Percentiles rank a stretch among this genome's conserved stretches.
Conservation (phyloP, 1,139 yeast species). For the Suhomyces anneliseae region DNA sequence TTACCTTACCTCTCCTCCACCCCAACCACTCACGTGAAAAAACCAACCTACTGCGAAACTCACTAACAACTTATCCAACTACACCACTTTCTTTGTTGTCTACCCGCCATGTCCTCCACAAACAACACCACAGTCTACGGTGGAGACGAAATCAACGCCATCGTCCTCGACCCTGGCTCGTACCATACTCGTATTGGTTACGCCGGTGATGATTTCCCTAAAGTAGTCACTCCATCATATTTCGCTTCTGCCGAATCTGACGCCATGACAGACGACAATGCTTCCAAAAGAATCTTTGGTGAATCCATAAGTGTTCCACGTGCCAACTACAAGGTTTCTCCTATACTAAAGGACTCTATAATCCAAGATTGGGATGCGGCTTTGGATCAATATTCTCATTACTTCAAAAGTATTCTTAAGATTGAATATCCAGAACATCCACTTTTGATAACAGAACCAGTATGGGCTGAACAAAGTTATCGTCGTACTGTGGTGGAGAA, state of each 20-base stretch:
- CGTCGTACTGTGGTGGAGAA: constrained; percentile 74
- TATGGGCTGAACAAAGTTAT: constrained; percentile 75
- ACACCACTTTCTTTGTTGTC: not conserved
- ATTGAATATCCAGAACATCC: constrained; percentile 71
- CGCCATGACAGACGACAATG: constrained; percentile 7
- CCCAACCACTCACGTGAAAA: no score
- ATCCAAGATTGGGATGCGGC: constrained; percentile 77
- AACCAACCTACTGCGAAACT: no score
- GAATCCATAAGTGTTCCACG: constrained; percentile 59
- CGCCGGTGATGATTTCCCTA: constrained; percentile 94
- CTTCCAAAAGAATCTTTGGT: constrained; percentile 44
- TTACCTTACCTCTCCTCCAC: no score
- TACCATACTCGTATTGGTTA: constrained; percentile 81
- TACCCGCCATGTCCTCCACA: constrained; percentile 17
- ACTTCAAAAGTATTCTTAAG: constrained; percentile 47
- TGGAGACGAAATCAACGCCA: constrained; percentile 83
- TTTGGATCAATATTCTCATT: constrained; percentile 60
- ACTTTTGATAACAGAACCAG: constrained; percentile 76
- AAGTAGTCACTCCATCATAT: constrained; percentile 68
- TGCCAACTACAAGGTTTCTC: constrained; percentile 50
- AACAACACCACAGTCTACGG: constrained; percentile 35
- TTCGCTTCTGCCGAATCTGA: constrained; percentile 27
- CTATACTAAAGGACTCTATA: constrained; percentile 60
- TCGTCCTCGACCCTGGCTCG: constrained; percentile 91
- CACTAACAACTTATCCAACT: not conserved